These are phyloP conservation scores for Rhizopus sp. DNA, from an alignment of 371 early-diverging fungal species.

Conservation along the genomic window DNA sequence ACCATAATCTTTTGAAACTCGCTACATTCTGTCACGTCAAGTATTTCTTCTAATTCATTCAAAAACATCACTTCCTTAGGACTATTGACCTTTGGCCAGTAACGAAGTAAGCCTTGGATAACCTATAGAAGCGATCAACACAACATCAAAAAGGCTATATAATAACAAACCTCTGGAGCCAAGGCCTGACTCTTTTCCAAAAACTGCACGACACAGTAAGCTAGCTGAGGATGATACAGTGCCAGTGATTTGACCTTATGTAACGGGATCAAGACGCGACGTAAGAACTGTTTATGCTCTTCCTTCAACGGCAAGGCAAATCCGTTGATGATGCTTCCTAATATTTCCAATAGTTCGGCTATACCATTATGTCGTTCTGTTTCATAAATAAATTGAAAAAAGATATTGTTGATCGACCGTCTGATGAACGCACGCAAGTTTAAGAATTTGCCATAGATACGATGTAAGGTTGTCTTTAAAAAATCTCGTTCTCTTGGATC, in stretches of 20 bases:
- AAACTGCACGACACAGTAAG: slow-evolving; percentile 97
- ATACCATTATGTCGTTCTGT: slow-evolving; percentile 96
- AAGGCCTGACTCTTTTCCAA: slow-evolving; percentile 92
- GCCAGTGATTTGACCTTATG: slow-evolving; percentile 93
- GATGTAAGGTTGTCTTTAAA: slow-evolving; percentile 94
- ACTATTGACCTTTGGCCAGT: slow-evolving; percentile 98
- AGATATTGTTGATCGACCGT: slow-evolving; percentile 95
- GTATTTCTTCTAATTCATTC: slow-evolving; percentile 94
- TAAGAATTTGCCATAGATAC: slow-evolving; percentile 97
- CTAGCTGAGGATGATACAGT: slow-evolving; percentile 94
- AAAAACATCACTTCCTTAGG: slow-evolving; percentile 98
- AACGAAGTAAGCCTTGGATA: slow-evolving; percentile 82
- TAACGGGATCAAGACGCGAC: slow-evolving; percentile 90
- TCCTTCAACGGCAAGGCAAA: slow-evolving; percentile 97
- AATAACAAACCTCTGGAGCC: slow-evolving; percentile 71
- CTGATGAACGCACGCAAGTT: slow-evolving; percentile 96
- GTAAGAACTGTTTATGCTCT: slow-evolving; percentile 94
- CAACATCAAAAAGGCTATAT: not conserved
- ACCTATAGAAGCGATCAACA: slow-evolving; percentile 52
- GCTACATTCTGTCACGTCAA: slow-evolving; percentile 89
- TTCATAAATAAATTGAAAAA: slow-evolving; percentile 96
- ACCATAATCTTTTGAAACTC: slow-evolving; percentile 89
- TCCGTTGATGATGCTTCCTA: slow-evolving; percentile 98
- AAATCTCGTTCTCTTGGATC: slow-evolving; percentile 98
- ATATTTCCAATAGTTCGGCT: slow-evolving; percentile 94